phyloP scores from a whole-genome alignment of 768 basidiomycete species.

The Tephrocybe sp. region DNA sequence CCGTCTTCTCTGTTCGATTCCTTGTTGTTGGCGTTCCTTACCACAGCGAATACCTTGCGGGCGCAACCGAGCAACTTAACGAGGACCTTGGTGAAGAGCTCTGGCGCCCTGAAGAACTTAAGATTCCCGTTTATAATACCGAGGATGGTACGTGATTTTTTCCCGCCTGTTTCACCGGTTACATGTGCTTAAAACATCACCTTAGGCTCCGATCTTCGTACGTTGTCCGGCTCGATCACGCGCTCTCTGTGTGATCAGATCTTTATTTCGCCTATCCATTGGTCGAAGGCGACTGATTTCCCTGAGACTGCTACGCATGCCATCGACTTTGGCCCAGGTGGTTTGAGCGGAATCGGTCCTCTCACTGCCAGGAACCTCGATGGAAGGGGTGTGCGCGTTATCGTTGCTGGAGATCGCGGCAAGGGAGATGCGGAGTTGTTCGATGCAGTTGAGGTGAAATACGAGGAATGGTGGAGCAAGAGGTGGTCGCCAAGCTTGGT shows the following conservation, averaged over 20 bases:
- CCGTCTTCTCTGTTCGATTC: constrained; percentile 91
- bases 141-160: constrained; percentile 71
- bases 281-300: constrained; percentile 89
- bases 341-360: constrained; percentile 89
- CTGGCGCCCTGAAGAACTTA: constrained; percentile 68
- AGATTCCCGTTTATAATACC: constrained; percentile 88
- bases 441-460: constrained; percentile 58
- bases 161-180: neutral
- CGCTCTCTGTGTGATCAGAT: constrained; percentile 92
- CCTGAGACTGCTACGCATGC: constrained; percentile 91
- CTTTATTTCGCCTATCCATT: constrained; percentile 89
- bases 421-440: constrained; percentile 90
- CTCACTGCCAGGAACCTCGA: constrained; percentile 89
- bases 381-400: constrained; percentile 88
- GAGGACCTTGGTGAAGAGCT: constrained; percentile 80
- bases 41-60: constrained; percentile 84
- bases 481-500: constrained; percentile 84
- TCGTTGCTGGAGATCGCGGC: constrained; percentile 88
- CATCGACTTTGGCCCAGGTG: constrained; percentile 96
- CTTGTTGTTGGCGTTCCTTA: constrained; percentile 95
- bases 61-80: constrained; percentile 73
- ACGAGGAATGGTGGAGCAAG: constrained; percentile 91
- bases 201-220: constrained; percentile 83
- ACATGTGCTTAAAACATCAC: neutral
- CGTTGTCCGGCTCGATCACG: constrained; percentile 69